Conservation (phyloP, 176 grass and related monocot species). For the Chloris gayana region DNA sequence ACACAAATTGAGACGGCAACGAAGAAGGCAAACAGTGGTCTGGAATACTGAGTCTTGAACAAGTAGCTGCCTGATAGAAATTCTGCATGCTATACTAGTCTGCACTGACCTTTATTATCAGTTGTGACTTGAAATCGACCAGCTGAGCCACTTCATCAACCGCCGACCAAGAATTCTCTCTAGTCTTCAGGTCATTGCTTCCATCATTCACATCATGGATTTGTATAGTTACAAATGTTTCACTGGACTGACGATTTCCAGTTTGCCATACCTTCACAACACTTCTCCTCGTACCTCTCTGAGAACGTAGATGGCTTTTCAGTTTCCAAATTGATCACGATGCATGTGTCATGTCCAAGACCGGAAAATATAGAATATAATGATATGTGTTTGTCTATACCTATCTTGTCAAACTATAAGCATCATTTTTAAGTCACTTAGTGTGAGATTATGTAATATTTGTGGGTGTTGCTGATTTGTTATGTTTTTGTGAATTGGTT, state of each 20-base stretch:
- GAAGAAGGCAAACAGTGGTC: neutral
- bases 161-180: neutral
- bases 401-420: neutral
- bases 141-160: neutral
- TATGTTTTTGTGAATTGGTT: neutral
- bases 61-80: neutral
- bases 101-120: neutral
- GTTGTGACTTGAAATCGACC: neutral
- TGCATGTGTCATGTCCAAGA: neutral
- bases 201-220: neutral
- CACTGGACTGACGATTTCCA: neutral
- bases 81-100: neutral
- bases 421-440: neutral
- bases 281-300: neutral
- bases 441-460: neutral
- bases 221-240: neutral
- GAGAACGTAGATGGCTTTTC: neutral
- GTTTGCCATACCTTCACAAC: neutral
- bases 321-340: neutral
- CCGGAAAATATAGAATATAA: neutral
- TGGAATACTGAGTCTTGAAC: conserved; percentile 16
- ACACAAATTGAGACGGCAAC: neutral
- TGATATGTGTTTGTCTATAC: neutral
- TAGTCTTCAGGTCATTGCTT: neutral
- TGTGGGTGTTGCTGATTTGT: neutral